Evolutionary conservation across 2,329 filamentous ascomycete species (phyloP), one percentile per base, ranked within the genome.

Genomic region (Penicillium sp.): DNA sequence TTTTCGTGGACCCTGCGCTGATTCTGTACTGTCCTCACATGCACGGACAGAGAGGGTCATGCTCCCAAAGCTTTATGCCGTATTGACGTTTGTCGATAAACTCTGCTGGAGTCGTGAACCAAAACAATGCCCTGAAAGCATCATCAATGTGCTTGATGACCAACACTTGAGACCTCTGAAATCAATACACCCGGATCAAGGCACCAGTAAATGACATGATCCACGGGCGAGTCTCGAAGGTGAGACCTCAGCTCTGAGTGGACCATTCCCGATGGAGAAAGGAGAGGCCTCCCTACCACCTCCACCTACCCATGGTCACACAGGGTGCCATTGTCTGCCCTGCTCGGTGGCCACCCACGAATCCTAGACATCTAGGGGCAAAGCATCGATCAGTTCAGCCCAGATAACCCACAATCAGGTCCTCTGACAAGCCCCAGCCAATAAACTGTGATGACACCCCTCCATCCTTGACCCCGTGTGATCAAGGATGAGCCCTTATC

Each of bases 361-460:
- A 24, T 24, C 17, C 12, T 18, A 49, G 40, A 39, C 47, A 49
- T 29, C 47, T 23, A 49, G 47, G 47, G 47, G 27, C 30, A 33
- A 15, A 7, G 24, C 20, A 24, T 20, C 18, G 13, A 34, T 5
- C 18, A 33, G 26, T n/a, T 10, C 10, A 5, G 23, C 18, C 3
- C n/a, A 10, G 13, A 18, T 6, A 41, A n/a, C 18, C 34, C 20
- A 15, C 20, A 17, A 1, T 9, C 6, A n/a, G 18, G 4, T 17
- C 24, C 2, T 17, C 9, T n/a, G 3, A 2, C 29, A 18, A 10
- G 10, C 3, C 12, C 23, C 27, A 44, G 18, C 47, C 47, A 49
- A 49, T 44, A 12, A 21, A 40, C 10, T 27, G 12, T 17, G 2
- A 3, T 10, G 12, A 9, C 12, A 5, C 21, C 15, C 46, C 46